These are phyloP conservation scores for Chlorociboria aeruginascens DNA, from an alignment of 495 filamentous ascomycete species.

Conservation along the genomic window DNA sequence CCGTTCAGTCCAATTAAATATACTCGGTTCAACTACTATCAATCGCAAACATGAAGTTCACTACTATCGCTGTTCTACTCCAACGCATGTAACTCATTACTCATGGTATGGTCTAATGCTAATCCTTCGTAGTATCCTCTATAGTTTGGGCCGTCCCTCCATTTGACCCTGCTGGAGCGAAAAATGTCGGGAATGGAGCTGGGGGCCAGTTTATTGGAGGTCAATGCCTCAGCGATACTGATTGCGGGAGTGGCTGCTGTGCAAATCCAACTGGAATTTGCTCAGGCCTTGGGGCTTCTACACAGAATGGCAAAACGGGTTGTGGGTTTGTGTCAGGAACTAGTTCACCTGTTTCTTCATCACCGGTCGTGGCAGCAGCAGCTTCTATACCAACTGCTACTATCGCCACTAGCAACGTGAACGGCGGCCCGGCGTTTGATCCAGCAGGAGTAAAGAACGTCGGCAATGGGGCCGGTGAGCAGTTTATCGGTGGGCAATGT, in stretches of 20 bases:
- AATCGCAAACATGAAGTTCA: conserved; percentile 13
- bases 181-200: conserved; percentile 26
- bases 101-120: not conserved
- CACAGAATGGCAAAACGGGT: conserved; percentile 33
- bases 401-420: not conserved
- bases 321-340: conserved; percentile 28
- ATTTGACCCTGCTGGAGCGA: conserved; percentile 20
- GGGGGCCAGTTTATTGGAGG: conserved; percentile 28
- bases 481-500: conserved; percentile 29
- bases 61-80: conserved; percentile 6
- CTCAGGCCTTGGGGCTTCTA: conserved; percentile 25
- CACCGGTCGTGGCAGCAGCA: not conserved
- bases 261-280: conserved; percentile 25
- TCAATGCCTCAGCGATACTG: conserved; percentile 23
- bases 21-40: not conserved
- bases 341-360: not conserved
- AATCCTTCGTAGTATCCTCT: conserved; percentile 2
- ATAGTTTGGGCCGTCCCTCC: conserved; percentile 7
- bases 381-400: not conserved
- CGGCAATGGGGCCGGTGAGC: conserved; percentile 22
- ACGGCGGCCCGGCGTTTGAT: conserved; percentile 14
- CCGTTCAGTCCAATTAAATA: no score
- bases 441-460: conserved; percentile 25
- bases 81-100: conserved; percentile 5
- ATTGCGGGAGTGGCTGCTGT: conserved; percentile 25